phyloP scores from a whole-genome alignment of 495 filamentous ascomycete species.

The Talaromyces stipitatus region DNA sequence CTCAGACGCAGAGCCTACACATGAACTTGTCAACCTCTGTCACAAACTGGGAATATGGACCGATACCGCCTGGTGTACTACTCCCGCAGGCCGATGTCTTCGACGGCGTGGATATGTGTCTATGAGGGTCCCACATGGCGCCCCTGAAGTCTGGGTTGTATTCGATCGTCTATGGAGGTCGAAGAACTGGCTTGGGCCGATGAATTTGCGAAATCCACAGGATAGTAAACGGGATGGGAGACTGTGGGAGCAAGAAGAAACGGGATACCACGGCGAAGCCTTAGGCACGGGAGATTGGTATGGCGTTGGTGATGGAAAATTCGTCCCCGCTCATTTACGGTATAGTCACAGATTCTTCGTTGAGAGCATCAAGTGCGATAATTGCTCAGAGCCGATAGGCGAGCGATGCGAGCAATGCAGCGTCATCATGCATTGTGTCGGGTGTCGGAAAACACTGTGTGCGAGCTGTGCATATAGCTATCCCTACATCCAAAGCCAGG shows the following conservation, averaged over 20 bases:
- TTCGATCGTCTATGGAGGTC: slow-evolving; percentile 56
- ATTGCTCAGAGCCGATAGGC: slow-evolving; percentile 42
- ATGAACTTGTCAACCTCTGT: slow-evolving; percentile 55
- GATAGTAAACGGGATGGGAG: slow-evolving; percentile 33
- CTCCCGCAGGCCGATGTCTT: slow-evolving; percentile 50
- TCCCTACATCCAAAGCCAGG: slow-evolving; percentile 34
- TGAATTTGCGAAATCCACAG: slow-evolving; percentile 15
- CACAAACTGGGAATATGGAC: slow-evolving; percentile 56
- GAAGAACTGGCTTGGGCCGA: slow-evolving; percentile 49
- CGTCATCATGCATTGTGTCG: slow-evolving; percentile 56
- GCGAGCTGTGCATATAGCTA: slow-evolving; percentile 53
- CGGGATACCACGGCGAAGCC: slow-evolving; percentile 47
- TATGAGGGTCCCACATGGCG: slow-evolving; percentile 43
- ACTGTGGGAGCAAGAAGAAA: slow-evolving; percentile 52
- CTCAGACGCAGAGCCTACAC: slow-evolving; percentile 54
- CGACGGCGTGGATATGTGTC: slow-evolving; percentile 50
- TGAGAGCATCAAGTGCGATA: slow-evolving; percentile 45
- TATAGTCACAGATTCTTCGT: slow-evolving; percentile 47
- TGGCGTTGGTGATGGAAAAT: slow-evolving; percentile 46
- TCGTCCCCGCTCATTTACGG: slow-evolving; percentile 45
- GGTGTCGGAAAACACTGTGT: slow-evolving; percentile 55
- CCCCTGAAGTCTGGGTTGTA: slow-evolving; percentile 54
- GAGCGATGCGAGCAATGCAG: slow-evolving; percentile 58
- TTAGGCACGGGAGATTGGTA: slow-evolving; percentile 38
- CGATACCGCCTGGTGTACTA: slow-evolving; percentile 58